Conservation (phyloP, 305 asterid genomes). For the Solanum hybrid region DNA sequence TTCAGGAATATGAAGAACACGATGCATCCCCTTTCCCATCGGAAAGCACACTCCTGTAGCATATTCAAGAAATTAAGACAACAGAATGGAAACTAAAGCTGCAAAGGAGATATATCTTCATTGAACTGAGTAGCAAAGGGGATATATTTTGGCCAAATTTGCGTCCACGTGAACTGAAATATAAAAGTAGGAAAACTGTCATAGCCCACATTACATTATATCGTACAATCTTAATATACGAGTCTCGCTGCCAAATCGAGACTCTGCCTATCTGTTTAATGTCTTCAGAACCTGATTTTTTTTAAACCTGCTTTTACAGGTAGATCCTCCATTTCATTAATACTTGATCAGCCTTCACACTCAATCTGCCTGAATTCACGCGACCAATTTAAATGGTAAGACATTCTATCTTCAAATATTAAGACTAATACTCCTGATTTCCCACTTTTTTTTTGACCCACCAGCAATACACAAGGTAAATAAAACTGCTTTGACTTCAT, state of each 20-base stretch:
- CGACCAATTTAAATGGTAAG: background rate
- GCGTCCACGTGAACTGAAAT: background rate
- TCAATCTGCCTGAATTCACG: slow-evolving; percentile 2
- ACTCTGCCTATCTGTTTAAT: background rate
- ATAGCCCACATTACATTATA: background rate
- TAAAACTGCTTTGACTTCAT: background rate
- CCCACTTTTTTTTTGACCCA: background rate
- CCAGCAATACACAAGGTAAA: background rate
- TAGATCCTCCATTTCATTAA: background rate
- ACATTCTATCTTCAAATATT: background rate
- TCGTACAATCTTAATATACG: background rate
- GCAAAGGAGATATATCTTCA: background rate
- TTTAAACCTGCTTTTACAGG: background rate
- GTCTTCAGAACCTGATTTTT: background rate
- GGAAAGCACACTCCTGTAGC: slow-evolving; percentile 85
- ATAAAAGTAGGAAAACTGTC: background rate
- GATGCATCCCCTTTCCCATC: slow-evolving; percentile 90
- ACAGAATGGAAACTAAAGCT: slow-evolving; percentile 15
- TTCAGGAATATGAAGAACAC: slow-evolving; percentile 95
- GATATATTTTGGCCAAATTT: background rate
- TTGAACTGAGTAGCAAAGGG: background rate
- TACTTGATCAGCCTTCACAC: background rate
- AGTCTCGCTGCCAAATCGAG: background rate
- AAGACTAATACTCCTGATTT: background rate
- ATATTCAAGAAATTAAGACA: slow-evolving; percentile 14